Percentiles rank a stretch among this genome's conserved stretches.
Evolutionary conservation across 1,284 basidiomycete species (phyloP).

Genomic region (Cutaneotrichosporon cyanovorans): DNA sequence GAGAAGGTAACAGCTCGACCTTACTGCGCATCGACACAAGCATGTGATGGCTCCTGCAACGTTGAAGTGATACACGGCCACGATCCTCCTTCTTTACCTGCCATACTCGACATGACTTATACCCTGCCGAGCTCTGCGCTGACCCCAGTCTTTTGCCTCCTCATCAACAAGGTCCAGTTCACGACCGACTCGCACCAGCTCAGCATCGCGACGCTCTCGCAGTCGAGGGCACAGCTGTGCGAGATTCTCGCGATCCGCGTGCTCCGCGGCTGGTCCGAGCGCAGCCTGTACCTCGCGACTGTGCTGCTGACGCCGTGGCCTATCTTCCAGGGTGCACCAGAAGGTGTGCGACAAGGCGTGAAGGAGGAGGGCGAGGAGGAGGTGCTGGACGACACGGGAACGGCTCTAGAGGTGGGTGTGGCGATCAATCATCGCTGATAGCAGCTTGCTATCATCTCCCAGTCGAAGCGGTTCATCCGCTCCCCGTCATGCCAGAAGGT

Average conservation of each 20-base stretch:
- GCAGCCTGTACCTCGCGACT: slow-evolving; percentile 66
- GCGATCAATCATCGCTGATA: neutral
- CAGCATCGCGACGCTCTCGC: slow-evolving; percentile 56
- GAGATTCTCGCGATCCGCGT: slow-evolving; percentile 80
- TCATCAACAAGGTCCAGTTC: slow-evolving; percentile 83
- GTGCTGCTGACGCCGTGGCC: slow-evolving; percentile 80
- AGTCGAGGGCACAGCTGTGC: slow-evolving; percentile 69
- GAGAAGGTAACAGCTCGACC: too few relatives aligned
- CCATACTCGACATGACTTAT: slow-evolving; percentile 53
- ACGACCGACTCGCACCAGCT: slow-evolving; percentile 58
- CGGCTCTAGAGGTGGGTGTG: slow-evolving; percentile 62
- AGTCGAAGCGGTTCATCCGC: slow-evolving; percentile 78
- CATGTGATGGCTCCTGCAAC: too few relatives aligned
- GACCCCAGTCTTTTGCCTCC: slow-evolving; percentile 66
- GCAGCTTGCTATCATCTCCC: slow-evolving; percentile 71
- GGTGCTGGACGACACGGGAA: slow-evolving; percentile 70
- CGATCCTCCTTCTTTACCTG: slow-evolving; percentile 20
- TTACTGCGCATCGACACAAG: too few relatives aligned
- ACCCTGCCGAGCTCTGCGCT: slow-evolving; percentile 46
- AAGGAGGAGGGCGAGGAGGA: slow-evolving; percentile 59
- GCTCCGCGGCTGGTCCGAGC: slow-evolving; percentile 68
- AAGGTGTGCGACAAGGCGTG: slow-evolving; percentile 55
- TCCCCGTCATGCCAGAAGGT: slow-evolving; percentile 78
- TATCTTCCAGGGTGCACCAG: slow-evolving; percentile 73
- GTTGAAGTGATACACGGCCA: too few relatives aligned